Conservation (phyloP, 805 yeast genomes). For the Millerozyma miso region DNA sequence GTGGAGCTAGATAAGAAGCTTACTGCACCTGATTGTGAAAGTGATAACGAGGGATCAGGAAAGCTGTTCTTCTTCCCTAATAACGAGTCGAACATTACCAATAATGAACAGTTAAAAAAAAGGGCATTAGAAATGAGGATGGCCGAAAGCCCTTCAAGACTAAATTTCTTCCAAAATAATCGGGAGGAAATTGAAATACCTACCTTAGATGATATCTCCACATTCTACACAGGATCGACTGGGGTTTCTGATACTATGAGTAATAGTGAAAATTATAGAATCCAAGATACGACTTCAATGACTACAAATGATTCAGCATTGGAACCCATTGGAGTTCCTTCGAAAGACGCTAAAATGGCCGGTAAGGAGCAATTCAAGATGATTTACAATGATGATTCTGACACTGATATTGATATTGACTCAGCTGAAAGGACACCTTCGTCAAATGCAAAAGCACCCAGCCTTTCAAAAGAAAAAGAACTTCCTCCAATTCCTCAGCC, state of each 20-base stretch:
- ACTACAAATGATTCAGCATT: conserved; percentile 8
- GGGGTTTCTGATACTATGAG: neutral
- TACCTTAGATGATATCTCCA: conserved; percentile 22
- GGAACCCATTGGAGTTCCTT: conserved; percentile 36
- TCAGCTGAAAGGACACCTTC: conserved; percentile 18
- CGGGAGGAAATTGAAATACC: conserved; percentile 43
- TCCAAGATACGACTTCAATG: conserved; percentile 3
- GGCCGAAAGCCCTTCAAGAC: neutral
- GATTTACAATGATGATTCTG: conserved; percentile 23
- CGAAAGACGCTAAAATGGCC: conserved; percentile 25
- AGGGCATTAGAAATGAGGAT: conserved; percentile 5
- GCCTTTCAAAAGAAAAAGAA: conserved; percentile 2
- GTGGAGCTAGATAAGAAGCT: neutral
- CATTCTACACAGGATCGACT: conserved; percentile 10
- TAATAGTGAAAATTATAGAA: conserved; percentile 13
- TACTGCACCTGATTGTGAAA: conserved; percentile 5
- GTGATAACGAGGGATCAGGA: conserved; percentile 35
- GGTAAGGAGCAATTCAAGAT: conserved; percentile 23
- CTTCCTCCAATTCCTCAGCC: conserved; percentile 5
- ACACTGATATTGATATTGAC: conserved; percentile 28
- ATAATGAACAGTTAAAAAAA: conserved; percentile 16
- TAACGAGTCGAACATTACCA: conserved; percentile 28
- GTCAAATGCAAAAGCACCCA: conserved; percentile 7
- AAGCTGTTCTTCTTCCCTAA: conserved; percentile 37
- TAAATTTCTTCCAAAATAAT: neutral